These are phyloP conservation scores for Kickxella alabastrina DNA, from an alignment of 192 early-diverging fungal genomes.

Conservation along the genomic window DNA sequence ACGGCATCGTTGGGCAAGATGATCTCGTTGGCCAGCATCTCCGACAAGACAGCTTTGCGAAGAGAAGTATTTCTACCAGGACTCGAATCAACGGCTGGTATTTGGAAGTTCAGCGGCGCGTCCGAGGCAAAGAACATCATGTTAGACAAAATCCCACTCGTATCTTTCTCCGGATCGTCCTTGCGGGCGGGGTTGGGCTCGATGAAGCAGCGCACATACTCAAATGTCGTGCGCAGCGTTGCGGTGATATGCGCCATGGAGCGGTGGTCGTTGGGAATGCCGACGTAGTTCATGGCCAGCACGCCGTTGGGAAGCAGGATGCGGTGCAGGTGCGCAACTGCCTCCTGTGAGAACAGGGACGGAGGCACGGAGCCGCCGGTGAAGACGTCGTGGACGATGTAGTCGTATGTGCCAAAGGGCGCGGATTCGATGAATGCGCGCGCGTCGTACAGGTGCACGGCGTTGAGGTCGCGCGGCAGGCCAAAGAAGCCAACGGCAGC, in stretches of 20 bases:
- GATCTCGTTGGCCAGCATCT: conserved; percentile 53
- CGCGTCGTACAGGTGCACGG: conserved; percentile 69
- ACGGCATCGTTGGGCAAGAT: conserved; percentile 26
- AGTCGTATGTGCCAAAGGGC: conserved; percentile 61
- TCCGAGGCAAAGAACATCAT: conserved; percentile 65
- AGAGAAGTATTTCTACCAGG: too few species aligned
- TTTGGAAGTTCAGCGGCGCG: conserved; percentile 48
- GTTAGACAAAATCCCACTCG: too few species aligned
- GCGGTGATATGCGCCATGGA: conserved; percentile 58
- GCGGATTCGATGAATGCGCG: conserved; percentile 66
- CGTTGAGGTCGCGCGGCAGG: conserved; percentile 53
- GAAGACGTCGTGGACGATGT: conserved; percentile 91
- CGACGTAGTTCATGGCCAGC: conserved; percentile 85
- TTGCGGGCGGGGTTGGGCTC: conserved; percentile 50
- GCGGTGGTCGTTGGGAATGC: conserved; percentile 50
- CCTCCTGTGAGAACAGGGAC: conserved; percentile 70
- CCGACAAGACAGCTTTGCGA: too few species aligned
- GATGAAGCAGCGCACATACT: conserved; percentile 62
- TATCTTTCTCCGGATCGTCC: conserved; percentile 41
- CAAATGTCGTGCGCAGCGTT: conserved; percentile 66
- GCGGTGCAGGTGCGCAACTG: conserved; percentile 57
- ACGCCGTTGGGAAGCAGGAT: conserved; percentile 74
- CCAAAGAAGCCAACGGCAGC: conserved; percentile 69
- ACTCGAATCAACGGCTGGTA: neutral
- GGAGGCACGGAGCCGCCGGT: conserved; percentile 79